Evolutionary conservation across 495 filamentous ascomycete species (phyloP).

Genomic region (Aspergillus panamensis): DNA sequence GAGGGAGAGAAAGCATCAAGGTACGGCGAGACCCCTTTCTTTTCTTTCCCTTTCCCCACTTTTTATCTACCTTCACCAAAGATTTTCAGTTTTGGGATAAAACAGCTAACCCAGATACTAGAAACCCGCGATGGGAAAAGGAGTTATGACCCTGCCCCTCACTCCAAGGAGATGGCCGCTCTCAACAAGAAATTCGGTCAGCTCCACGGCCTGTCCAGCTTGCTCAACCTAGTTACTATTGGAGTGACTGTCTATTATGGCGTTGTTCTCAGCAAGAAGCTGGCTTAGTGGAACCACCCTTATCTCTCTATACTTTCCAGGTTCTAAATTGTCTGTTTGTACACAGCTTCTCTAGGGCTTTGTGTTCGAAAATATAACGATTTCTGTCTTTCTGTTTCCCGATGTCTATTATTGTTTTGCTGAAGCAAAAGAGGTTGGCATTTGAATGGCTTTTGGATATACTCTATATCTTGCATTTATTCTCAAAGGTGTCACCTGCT

Average conservation of each 20-base stretch:
- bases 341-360: not conserved
- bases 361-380: not conserved
- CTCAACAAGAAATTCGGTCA: conserved; percentile 77
- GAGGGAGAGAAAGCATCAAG: conserved; percentile 70
- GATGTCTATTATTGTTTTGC: too few relatives aligned
- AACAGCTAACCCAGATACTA: conserved; percentile 19
- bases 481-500: too few relatives aligned
- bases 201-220: conserved; percentile 72
- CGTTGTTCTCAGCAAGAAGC: conserved; percentile 56
- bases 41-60: not conserved
- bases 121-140: conserved; percentile 82
- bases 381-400: too few relatives aligned
- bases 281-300: conserved; percentile 24
- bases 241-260: conserved; percentile 71
- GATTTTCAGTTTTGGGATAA: too few relatives aligned
- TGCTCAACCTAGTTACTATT: conserved; percentile 69
- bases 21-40: conserved; percentile 37
- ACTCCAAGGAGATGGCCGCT: conserved; percentile 74
- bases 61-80: too few relatives aligned
- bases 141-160: conserved; percentile 67
- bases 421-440: too few relatives aligned
- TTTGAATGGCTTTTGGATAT: too few relatives aligned
- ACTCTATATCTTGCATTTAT: too few relatives aligned
- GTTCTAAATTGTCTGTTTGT: not conserved
- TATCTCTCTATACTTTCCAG: not conserved